These are phyloP conservation scores for Naganishia friedmannii DNA, from an alignment of 768 basidiomycete genomes.

Conservation along the genomic window DNA sequence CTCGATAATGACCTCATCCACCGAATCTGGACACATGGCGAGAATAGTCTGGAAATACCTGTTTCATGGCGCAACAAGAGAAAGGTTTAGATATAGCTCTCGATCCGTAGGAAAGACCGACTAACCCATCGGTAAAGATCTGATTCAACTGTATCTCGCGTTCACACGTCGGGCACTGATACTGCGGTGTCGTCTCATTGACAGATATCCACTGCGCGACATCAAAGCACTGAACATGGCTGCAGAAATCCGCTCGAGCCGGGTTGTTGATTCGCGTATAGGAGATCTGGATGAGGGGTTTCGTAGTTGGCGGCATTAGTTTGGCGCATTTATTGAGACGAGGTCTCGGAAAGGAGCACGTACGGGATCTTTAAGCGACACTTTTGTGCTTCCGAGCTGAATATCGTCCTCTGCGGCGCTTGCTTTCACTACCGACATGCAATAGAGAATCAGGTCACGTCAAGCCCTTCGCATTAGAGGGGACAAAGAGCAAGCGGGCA, in stretches of 20 bases:
- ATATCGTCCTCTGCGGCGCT: slow-evolving; percentile 75
- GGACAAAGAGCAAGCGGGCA: slow-evolving; percentile 29
- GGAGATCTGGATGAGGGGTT: slow-evolving; percentile 61
- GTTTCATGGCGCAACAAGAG: not conserved
- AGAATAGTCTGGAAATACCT: slow-evolving; percentile 89
- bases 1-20: slow-evolving; percentile 91
- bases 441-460: slow-evolving; percentile 5
- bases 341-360: slow-evolving; percentile 45
- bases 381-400: slow-evolving; percentile 78
- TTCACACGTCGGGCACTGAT: slow-evolving; percentile 91
- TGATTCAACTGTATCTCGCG: slow-evolving; percentile 72
- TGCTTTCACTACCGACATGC: slow-evolving; percentile 59
- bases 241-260: slow-evolving; percentile 79
- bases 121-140: slow-evolving; percentile 86
- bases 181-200: slow-evolving; percentile 95
- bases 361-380: slow-evolving; percentile 92
- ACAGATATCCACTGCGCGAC: slow-evolving; percentile 88
- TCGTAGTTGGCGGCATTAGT: not conserved
- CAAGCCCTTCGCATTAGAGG: no score
- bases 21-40: slow-evolving; percentile 67
- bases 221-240: slow-evolving; percentile 93
- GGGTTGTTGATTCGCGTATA: slow-evolving; percentile 80
- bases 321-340: not conserved
- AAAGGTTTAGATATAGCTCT: slow-evolving; percentile 2
- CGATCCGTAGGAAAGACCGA: slow-evolving; percentile 1